Evolutionary conservation across 192 early-diverging fungal species (phyloP).

Genomic region (Podila epigama): DNA sequence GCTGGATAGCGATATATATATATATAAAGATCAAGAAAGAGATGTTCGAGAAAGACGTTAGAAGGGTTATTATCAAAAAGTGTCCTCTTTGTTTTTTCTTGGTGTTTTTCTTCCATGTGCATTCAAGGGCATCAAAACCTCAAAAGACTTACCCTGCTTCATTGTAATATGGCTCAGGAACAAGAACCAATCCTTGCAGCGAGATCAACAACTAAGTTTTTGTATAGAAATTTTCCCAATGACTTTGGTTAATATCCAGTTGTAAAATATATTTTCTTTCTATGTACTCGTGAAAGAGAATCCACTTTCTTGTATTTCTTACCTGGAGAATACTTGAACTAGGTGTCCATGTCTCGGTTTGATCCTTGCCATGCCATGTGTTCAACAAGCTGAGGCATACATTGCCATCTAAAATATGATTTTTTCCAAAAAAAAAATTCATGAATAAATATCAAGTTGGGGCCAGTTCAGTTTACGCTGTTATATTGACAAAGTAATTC

Average conservation of each 20-base stretch:
- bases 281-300: too few species aligned
- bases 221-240: too few species aligned
- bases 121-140: neutral
- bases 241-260: too few species aligned
- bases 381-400: constrained; percentile 66
- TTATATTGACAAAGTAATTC: too few species aligned
- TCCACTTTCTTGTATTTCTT: neutral
- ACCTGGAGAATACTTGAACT: constrained; percentile 60
- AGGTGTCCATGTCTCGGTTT: constrained; percentile 59
- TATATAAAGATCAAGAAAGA: too few species aligned
- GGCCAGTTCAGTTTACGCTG: too few species aligned
- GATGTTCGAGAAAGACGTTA: too few species aligned
- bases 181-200: constrained; percentile 63
- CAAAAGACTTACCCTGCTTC: constrained; percentile 56
- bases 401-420: constrained; percentile 51
- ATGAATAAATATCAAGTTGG: too few species aligned
- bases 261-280: too few species aligned
- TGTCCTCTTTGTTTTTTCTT: neutral
- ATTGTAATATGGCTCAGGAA: constrained; percentile 62
- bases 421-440: neutral
- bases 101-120: neutral
- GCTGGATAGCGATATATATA: neutral
- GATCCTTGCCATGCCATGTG: constrained; percentile 63
- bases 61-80: neutral
- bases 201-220: constrained; percentile 59